phyloP scores from a whole-genome alignment of 202 grass and related monocot species.

The Panicum virgatum region DNA sequence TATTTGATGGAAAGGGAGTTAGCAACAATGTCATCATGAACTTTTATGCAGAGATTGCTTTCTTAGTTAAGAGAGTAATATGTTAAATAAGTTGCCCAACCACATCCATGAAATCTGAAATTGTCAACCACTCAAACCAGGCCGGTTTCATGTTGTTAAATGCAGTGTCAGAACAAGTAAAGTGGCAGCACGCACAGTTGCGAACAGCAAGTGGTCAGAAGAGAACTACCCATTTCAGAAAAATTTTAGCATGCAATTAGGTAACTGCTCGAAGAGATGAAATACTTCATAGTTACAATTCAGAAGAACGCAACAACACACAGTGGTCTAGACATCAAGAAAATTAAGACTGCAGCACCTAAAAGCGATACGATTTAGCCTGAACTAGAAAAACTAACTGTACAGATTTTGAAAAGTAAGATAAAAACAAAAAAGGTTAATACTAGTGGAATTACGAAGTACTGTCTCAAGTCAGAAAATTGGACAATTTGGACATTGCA shows the following conservation, averaged over 20 bases:
- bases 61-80: constrained; percentile 4
- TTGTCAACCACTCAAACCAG: not conserved
- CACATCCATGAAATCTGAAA: not conserved
- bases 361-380: not conserved
- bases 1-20: not conserved
- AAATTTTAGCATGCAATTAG: not conserved
- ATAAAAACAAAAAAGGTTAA: not conserved
- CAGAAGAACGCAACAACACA: not conserved
- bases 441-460: not conserved
- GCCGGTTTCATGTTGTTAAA: not conserved
- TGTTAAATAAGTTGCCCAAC: not conserved
- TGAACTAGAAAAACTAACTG: constrained; percentile 19
- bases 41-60: constrained; percentile 11
- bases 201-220: not conserved
- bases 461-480: not conserved
- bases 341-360: constrained; percentile 3
- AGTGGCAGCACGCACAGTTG: not conserved
- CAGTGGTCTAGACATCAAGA: not conserved
- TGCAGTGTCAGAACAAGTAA: not conserved
- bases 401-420: not conserved
- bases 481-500: not conserved
- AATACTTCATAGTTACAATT: not conserved
- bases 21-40: not conserved
- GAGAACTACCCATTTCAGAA: not conserved
- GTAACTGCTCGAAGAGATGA: not conserved